These are phyloP conservation scores for Shiraia bambusicola DNA, from an alignment of 2,329 filamentous ascomycete genomes.

Conservation along the genomic window DNA sequence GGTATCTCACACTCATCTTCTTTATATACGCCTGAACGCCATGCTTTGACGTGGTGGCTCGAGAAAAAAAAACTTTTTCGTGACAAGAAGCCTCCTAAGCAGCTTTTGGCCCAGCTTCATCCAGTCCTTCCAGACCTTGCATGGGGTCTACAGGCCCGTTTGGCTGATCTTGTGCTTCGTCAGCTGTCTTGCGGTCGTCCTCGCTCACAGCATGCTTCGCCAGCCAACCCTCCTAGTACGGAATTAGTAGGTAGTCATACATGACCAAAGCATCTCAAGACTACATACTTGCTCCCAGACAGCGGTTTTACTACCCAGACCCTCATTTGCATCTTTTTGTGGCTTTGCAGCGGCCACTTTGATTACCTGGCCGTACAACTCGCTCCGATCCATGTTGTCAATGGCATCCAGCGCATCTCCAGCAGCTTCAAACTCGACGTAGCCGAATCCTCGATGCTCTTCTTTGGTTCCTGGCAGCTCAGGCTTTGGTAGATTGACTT, in stretches of 20 bases:
- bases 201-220: constrained; percentile 83
- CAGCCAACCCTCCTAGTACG: constrained; percentile 80
- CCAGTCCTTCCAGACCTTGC: constrained; percentile 90
- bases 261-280: neutral
- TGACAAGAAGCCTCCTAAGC: constrained; percentile 48
- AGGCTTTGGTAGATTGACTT: constrained; percentile 86
- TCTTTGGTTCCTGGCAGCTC: constrained; percentile 78
- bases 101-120: constrained; percentile 88
- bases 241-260: constrained; percentile 11
- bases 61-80: neutral
- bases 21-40: constrained; percentile 24
- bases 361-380: constrained; percentile 88
- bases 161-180: constrained; percentile 54
- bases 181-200: constrained; percentile 67
- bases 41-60: constrained; percentile 5
- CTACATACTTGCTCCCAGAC: constrained; percentile 89
- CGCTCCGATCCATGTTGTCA: constrained; percentile 98
- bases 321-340: constrained; percentile 84
- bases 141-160: constrained; percentile 77
- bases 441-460: constrained; percentile 88
- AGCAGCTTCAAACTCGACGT: constrained; percentile 87
- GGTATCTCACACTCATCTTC: constrained; percentile 9
- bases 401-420: constrained; percentile 92
- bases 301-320: constrained; percentile 87
- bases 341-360: constrained; percentile 91